Conservation (phyloP, 495 filamentous ascomycete species). For the Aspergillus avenaceus region DNA sequence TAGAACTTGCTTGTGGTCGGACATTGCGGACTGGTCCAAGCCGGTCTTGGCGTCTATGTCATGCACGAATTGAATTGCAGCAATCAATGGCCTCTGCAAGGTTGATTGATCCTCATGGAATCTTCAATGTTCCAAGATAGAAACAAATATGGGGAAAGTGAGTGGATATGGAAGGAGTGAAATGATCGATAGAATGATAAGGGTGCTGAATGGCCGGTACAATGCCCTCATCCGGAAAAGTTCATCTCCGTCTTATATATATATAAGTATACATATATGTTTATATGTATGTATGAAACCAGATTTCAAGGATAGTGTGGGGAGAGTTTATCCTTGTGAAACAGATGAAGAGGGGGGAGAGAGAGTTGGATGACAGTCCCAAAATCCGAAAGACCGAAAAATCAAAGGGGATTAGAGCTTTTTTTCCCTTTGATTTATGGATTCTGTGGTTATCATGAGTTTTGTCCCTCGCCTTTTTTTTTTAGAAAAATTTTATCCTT, state of each 20-base stretch:
- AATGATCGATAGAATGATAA: conserved; percentile 7
- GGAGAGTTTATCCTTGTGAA: not conserved
- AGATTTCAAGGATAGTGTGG: too few relatives aligned
- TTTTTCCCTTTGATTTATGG: too few relatives aligned
- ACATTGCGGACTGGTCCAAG: conserved; percentile 11
- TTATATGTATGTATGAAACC: too few relatives aligned
- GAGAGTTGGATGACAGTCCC: too few relatives aligned
- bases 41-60: conserved; percentile 34
- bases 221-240: conserved; percentile 26
- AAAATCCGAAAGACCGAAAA: too few relatives aligned
- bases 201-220: conserved; percentile 25
- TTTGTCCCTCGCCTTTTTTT: too few relatives aligned
- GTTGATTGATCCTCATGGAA: conserved; percentile 23
- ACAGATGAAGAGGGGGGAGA: too few relatives aligned
- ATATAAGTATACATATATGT: too few relatives aligned
- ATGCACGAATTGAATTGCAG: conserved; percentile 13
- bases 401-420: too few relatives aligned
- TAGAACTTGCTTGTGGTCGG: conserved; percentile 22
- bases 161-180: conserved; percentile 2
- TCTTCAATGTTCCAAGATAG: conserved; percentile 18
- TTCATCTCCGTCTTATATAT: conserved; percentile 4
- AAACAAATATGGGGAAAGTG: too few relatives aligned
- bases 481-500: too few relatives aligned
- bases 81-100: conserved; percentile 15
- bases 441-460: too few relatives aligned